A percentile compares a stretch with the other conserved stretches of the same genome.
Conservation (phyloP, 2,329 filamentous ascomycete species). For the Colletotrichum horii region DNA sequence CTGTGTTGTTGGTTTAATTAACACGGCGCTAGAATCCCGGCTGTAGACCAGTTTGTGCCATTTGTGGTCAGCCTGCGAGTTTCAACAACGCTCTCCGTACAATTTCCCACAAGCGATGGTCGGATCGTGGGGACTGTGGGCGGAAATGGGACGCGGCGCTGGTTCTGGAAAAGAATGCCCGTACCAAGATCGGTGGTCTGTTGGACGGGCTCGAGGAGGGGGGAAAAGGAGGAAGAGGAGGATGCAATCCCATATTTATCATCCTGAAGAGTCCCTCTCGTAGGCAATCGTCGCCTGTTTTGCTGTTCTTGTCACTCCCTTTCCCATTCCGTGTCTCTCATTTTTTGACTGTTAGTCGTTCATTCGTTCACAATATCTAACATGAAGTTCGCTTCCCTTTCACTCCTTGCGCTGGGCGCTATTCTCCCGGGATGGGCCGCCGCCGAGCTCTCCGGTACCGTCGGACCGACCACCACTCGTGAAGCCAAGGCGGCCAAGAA, state of each 20-base stretch:
- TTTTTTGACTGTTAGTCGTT: background rate
- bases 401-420: conserved; percentile 16
- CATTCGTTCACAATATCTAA: background rate
- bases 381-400: conserved; percentile 12
- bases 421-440: conserved; percentile 2
- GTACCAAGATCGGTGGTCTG: background rate
- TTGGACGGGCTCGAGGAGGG: background rate
- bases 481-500: conserved; percentile 31
- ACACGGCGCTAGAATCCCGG: background rate
- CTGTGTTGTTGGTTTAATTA: conserved; percentile 5
- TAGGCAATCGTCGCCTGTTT: background rate
- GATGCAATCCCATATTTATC: background rate
- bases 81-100: background rate
- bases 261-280: background rate
- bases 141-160: background rate
- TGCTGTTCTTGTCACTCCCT: background rate
- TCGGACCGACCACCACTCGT: conserved; percentile 31
- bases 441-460: conserved; percentile 29
- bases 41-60: background rate
- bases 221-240: background rate
- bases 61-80: background rate
- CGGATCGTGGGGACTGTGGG: background rate
- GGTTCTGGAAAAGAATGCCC: background rate
- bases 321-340: background rate
- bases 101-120: conserved; percentile 8